Evolutionary conservation across 2,329 filamentous ascomycete genomes (phyloP).

Genomic region (Fusarium penzigii): DNA sequence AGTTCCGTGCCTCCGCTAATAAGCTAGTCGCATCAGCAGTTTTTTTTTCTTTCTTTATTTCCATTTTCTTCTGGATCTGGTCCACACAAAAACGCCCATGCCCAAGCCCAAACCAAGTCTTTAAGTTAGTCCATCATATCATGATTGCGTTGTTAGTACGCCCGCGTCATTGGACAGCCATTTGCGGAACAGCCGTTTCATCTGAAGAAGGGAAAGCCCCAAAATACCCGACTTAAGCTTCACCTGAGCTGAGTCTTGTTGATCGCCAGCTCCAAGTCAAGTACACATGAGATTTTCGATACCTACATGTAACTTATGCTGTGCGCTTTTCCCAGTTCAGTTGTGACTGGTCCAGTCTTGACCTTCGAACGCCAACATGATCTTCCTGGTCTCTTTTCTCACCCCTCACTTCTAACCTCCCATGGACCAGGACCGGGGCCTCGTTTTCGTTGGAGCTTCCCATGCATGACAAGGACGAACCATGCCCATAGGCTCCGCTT

Average conservation of each 20-base stretch:
- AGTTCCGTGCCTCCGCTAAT: not conserved
- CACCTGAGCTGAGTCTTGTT: too few species aligned
- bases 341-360: not conserved
- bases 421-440: not conserved
- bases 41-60: too few species aligned
- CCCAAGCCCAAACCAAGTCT: slow-evolving; percentile 1
- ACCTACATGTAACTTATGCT: too few species aligned
- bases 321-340: too few species aligned
- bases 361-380: slow-evolving; percentile 2
- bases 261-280: too few species aligned
- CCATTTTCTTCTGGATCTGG: not conserved
- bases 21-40: too few species aligned
- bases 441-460: not conserved
- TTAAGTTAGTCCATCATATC: slow-evolving; percentile 21
- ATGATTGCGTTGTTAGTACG: slow-evolving; percentile 8
- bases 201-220: slow-evolving; percentile 10
- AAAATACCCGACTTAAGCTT: too few species aligned
- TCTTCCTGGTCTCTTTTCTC: slow-evolving; percentile 18
- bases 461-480: not conserved
- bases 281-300: too few species aligned
- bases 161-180: not conserved
- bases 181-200: slow-evolving; percentile 4
- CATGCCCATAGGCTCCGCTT: not conserved
- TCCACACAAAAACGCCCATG: not conserved
- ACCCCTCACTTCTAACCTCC: slow-evolving; percentile 21